Conservation (phyloP, 1,284 basidiomycete genomes). For the Entoloma clypeatum region DNA sequence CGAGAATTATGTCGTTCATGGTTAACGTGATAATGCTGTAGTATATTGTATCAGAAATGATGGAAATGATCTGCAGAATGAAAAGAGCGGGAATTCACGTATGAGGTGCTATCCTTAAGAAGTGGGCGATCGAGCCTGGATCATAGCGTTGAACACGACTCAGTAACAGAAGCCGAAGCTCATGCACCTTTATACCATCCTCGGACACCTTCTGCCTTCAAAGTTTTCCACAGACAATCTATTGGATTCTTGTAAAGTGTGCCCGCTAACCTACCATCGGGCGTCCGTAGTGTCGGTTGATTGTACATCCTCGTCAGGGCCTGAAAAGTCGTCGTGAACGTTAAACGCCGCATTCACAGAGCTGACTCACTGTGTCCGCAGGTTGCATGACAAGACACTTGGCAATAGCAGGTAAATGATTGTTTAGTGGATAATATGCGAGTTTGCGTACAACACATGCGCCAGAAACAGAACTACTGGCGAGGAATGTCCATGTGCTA, state of each 20-base stretch:
- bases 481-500: constrained; percentile 85
- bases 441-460: constrained; percentile 75
- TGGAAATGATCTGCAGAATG: too few species aligned
- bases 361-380: constrained; percentile 75
- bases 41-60: too few species aligned
- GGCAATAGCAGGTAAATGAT: not conserved
- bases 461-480: constrained; percentile 87
- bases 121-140: constrained; percentile 85
- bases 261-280: constrained; percentile 74
- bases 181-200: constrained; percentile 87
- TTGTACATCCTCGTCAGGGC: constrained; percentile 96
- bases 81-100: too few species aligned
- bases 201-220: constrained; percentile 83
- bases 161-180: not conserved
- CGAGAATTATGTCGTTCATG: constrained; percentile 80
- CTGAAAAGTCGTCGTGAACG: constrained; percentile 43
- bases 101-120: constrained; percentile 88
- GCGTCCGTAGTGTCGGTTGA: constrained; percentile 75
- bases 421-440: constrained; percentile 9
- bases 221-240: constrained; percentile 95
- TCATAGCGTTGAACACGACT: not conserved
- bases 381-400: constrained; percentile 88
- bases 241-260: constrained; percentile 88
- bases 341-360: too few species aligned
- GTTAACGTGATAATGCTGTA: constrained; percentile 82